Base-by-base conservation (phyloP, 495 filamentous ascomycete species). In the Rhypophila decipiens region DNA sequence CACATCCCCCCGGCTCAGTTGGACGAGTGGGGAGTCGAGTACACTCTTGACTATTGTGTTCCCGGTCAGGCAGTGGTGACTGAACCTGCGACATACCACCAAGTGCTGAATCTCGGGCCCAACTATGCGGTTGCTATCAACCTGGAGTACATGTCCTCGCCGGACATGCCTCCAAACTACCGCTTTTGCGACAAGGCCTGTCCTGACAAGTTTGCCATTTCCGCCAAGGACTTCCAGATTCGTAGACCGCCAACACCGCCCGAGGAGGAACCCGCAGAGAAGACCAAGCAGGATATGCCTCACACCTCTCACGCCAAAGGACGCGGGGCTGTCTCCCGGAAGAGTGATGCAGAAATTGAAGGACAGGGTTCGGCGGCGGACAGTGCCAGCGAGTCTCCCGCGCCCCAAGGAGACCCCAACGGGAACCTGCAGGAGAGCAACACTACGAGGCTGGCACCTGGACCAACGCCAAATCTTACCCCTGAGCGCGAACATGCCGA, bases 101-200 rank as follows among this genome's bases (percentile, higher is more conserved):
- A 64, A 38, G 61, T 64, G n/a, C 45, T 64, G n/a, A 64, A 64
- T 21, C 51, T 62, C 3, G 61, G 61, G 0, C 57, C 59, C 7
- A 64, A 64, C 38, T 64, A 64, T 39, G 61, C 61, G 2, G 18
- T 64, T n/a, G 61, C 61, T 24, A 55, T 64, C 44, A 64, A 64
- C 35, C 24, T 64, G n/a, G 61, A 64, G 24, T 64, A 64, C 47
- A 31, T 43, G 3, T 64, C 61, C 3, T 64, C 61, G 5, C 53
- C 61, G 1, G 61, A 64, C 19, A 45, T 50, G 23, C 61, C 61
- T 7, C 46, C 42, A 1, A 24, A 56, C 15, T 64, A 64, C 37
- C 38, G 20, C 4, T 64, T 60, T 23, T 64, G 61, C 29, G 59
- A 64, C 33, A 40, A 49, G 19, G 19, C 24, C 18, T 64, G 61